Evolutionary conservation across 75 land plant species (phyloP).

Genomic region (Pinus tabuliformis): DNA sequence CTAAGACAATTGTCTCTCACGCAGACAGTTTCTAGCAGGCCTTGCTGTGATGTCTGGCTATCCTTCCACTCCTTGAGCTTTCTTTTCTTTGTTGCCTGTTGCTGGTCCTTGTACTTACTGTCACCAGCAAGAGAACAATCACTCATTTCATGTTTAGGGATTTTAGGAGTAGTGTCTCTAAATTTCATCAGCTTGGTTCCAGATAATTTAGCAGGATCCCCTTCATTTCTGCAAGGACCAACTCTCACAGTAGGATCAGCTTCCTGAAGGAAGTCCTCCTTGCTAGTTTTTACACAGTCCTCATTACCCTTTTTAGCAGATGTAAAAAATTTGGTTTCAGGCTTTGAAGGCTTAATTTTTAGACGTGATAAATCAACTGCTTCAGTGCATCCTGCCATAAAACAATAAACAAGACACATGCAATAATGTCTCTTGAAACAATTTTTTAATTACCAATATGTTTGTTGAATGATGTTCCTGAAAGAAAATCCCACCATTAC

Average conservation of each 20-base stretch:
- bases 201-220: too few species aligned
- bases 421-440: not conserved
- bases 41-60: not conserved
- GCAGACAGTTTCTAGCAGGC: not conserved
- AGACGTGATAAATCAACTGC: not conserved
- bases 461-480: not conserved
- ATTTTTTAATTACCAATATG: not conserved
- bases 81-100: constrained; percentile 6
- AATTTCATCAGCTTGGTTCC: too few species aligned
- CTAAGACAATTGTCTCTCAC: not conserved
- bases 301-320: not conserved
- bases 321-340: not conserved
- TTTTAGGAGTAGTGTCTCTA: too few species aligned
- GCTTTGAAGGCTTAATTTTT: not conserved
- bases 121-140: not conserved
- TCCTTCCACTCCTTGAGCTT: not conserved
- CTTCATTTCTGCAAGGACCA: too few species aligned
- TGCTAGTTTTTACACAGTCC: not conserved
- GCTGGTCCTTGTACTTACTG: constrained; percentile 3
- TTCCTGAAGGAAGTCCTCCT: not conserved
- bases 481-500: not conserved
- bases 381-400: not conserved
- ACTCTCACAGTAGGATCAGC: too few species aligned
- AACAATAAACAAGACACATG: not conserved
- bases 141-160: too few species aligned